These are phyloP conservation scores for Colletotrichum chlorophyti DNA, from an alignment of 2,329 filamentous ascomycete genomes.

Conservation along the genomic window DNA sequence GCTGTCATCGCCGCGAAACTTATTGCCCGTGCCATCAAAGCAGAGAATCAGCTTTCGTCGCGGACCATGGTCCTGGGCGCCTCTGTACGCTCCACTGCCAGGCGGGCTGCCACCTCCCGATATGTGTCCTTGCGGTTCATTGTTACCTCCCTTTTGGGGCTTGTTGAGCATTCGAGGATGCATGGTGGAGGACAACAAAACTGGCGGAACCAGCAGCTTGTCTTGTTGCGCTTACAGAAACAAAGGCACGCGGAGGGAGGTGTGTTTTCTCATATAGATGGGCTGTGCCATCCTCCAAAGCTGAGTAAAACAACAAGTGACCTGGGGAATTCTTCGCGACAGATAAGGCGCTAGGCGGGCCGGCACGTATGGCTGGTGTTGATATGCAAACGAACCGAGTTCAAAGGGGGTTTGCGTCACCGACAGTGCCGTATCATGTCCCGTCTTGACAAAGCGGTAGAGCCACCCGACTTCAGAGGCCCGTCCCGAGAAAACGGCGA, in stretches of 20 bases:
- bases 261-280: conserved; percentile 2
- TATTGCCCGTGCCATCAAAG: conserved; percentile 70
- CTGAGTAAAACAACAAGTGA: too few relatives aligned
- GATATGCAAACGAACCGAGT: background rate
- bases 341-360: background rate
- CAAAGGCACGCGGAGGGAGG: background rate
- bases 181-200: background rate
- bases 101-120: background rate
- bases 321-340: too few relatives aligned
- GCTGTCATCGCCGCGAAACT: conserved; percentile 67
- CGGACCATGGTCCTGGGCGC: background rate
- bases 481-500: too few relatives aligned
- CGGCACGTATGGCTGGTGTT: background rate
- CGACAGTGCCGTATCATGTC: too few relatives aligned
- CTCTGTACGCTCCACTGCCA: background rate
- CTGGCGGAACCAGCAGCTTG: too few relatives aligned
- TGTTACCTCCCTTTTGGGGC: background rate
- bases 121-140: too few relatives aligned
- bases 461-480: too few relatives aligned
- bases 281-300: background rate
- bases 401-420: background rate
- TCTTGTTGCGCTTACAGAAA: background rate
- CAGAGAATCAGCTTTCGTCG: conserved; percentile 62
- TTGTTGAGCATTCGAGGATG: background rate
- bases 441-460: too few relatives aligned